Base-by-base conservation (phyloP, 306 rosid species). In the Prunus mongolica region DNA sequence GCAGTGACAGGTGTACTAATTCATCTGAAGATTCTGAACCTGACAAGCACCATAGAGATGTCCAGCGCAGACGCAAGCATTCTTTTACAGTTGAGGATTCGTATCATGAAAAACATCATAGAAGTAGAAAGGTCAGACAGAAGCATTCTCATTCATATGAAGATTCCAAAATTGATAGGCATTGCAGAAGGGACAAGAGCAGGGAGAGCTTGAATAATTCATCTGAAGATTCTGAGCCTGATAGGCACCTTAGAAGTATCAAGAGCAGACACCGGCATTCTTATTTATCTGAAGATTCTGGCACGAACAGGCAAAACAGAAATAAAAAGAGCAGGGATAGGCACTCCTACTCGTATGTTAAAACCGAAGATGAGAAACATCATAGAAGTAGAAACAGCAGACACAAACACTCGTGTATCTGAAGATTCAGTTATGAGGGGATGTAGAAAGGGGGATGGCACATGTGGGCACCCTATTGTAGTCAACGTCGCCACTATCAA, bases 211-310 rank as follows among this genome's bases (percentile, higher is more conserved):
- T 5, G 74, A 55, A 38, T 28, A 70, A 75, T 84, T 86, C 82
- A 41, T 84, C 83, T 51, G 89, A 83, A 76, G 89, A 75, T 76
- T 89, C 88, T 65, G 83, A 80, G 19, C 41, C 74, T 80, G 83
- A 82, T 68, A 63, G 51, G 77, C 86, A 79, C 66, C 71, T 14
- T 55, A 68, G 27, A 79, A 77, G 82, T 83, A 86, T 75, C 64
- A 80, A 72, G 65, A 58, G 83, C 62, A 80, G 69, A 72, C 79
- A 38, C 28, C 79, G 80, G 76, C 82, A 68, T 38, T 69, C 74
- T 28, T 62, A 34, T 49, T 66, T 62, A 6, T 77, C 81, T 52
- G 83, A 76, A 55, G 83, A 80, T 69, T 80, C 82, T 67, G 82
- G 70, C 12, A 47, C 54, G 65, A 56, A 45, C 22, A 78, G 65